phyloP scores from a whole-genome alignment of 108 stramenopile genomes.

The Pseudonitzschia delicatissima region DNA sequence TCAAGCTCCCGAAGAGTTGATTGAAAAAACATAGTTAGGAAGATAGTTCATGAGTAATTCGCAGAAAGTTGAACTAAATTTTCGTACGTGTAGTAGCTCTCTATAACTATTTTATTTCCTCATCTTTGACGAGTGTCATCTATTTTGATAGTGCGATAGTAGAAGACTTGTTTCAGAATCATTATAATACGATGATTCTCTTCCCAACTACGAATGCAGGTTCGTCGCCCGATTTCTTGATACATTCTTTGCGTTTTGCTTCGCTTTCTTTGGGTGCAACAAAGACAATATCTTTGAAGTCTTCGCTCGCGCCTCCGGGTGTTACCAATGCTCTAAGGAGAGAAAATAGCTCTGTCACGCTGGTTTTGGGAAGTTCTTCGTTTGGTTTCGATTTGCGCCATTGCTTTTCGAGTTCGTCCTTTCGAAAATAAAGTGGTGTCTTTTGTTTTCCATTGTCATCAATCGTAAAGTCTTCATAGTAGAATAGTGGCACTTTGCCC shows the following conservation, averaged over 20 bases:
- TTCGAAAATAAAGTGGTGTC: slow-evolving; percentile 68
- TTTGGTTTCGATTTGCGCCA: slow-evolving; percentile 44
- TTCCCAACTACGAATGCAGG: slow-evolving; percentile 61
- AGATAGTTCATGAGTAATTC: not conserved
- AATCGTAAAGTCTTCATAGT: slow-evolving; percentile 63
- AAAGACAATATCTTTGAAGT: slow-evolving; percentile 51
- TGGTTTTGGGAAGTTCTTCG: slow-evolving; percentile 23
- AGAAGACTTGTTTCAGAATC: no score
- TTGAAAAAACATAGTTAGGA: slow-evolving; percentile 33
- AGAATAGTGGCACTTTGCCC: slow-evolving; percentile 80
- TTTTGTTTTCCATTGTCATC: slow-evolving; percentile 24
- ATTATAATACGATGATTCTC: slow-evolving; percentile 64
- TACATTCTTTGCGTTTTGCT: slow-evolving; percentile 46
- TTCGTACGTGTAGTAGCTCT: not conserved
- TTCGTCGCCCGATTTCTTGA: slow-evolving; percentile 53
- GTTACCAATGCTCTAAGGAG: slow-evolving; percentile 53
- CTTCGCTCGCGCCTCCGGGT: slow-evolving; percentile 51
- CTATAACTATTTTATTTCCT: not conserved
- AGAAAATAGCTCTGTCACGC: slow-evolving; percentile 73
- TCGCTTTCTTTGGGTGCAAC: slow-evolving; percentile 63
- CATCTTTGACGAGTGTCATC: no score
- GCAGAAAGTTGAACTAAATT: not conserved
- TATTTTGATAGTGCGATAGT: not conserved
- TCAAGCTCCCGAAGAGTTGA: slow-evolving; percentile 94
- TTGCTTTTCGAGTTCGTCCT: slow-evolving; percentile 56